Evolutionary conservation across 495 filamentous ascomycete genomes (phyloP).

Genomic region (Penicillium taxi): DNA sequence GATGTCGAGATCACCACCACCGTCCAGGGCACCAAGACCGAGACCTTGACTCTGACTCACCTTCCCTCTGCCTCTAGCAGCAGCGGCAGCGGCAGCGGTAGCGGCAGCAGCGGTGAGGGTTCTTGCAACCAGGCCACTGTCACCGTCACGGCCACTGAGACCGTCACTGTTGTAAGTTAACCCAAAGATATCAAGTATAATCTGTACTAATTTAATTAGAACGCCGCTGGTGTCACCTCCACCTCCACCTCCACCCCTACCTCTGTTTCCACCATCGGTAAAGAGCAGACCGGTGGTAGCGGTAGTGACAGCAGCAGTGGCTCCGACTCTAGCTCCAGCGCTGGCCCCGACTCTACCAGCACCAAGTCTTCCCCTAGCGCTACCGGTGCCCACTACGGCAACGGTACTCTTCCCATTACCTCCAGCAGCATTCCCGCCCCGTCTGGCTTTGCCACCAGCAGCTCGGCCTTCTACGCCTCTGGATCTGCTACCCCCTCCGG

Average conservation of each 20-base stretch:
- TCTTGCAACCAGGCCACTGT: conserved; percentile 19
- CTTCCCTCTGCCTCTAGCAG: conserved; percentile 13
- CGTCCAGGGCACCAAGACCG: conserved; percentile 21
- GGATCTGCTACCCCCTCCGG: conserved; percentile 4
- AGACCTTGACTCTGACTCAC: conserved; percentile 25
- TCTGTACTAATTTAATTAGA: conserved; percentile 8
- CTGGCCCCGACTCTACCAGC: conserved; percentile 9
- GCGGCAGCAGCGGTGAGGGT: conserved; percentile 9
- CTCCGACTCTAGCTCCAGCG: too few species aligned
- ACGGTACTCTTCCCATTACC: conserved; percentile 25
- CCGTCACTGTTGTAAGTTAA: conserved; percentile 20
- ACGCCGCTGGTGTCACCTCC: too few species aligned
- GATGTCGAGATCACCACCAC: conserved; percentile 15
- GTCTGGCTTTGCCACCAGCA: conserved; percentile 33
- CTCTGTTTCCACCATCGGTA: too few species aligned
- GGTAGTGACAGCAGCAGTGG: conserved; percentile 7
- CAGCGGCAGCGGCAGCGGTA: conserved; percentile 14
- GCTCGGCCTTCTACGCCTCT: too few species aligned
- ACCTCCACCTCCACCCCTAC: too few species aligned
- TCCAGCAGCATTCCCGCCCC: conserved; percentile 15
- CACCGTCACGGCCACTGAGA: conserved; percentile 21
- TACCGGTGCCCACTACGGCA: conserved; percentile 23
- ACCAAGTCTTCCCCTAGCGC: conserved; percentile 13
- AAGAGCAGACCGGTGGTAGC: conserved; percentile 1
- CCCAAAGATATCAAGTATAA: not conserved